Conservation (phyloP, 176 grass and related monocot genomes). For the Aechmea fasciata region DNA sequence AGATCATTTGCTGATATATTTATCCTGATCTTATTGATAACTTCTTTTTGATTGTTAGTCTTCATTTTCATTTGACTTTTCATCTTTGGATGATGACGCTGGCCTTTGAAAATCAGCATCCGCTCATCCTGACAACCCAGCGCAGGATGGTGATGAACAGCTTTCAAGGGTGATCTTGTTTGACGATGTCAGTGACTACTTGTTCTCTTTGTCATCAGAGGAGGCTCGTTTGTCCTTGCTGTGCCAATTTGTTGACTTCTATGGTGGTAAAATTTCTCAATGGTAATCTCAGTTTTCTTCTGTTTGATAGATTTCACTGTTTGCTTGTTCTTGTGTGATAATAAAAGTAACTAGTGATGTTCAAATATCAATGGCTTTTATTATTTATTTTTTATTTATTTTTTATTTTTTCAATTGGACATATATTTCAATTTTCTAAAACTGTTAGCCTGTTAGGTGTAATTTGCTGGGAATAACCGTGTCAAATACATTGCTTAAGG, state of each 20-base stretch:
- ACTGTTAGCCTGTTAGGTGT: too few species aligned
- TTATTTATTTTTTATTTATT: not conserved
- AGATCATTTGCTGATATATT: not conserved
- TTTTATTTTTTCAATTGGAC: not conserved
- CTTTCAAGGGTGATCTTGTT: slow-evolving; percentile 94
- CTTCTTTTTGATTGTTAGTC: not conserved
- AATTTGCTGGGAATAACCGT: too few species aligned
- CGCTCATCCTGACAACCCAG: slow-evolving; percentile 26
- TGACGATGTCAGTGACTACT: slow-evolving; percentile 74
- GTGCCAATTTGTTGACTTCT: slow-evolving; percentile 96
- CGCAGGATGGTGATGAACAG: slow-evolving; percentile 54
- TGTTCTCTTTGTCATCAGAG: slow-evolving; percentile 86
- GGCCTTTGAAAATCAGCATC: slow-evolving; percentile 25
- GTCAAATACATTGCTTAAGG: too few species aligned
- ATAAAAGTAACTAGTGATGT: not conserved
- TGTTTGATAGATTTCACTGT: not conserved
- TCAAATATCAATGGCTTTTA: not conserved
- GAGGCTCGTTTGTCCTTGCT: slow-evolving; percentile 76
- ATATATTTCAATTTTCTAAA: too few species aligned
- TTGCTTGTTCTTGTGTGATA: not conserved
- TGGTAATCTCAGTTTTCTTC: slow-evolving; percentile 39
- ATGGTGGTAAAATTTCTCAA: slow-evolving; percentile 74
- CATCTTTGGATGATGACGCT: not conserved
- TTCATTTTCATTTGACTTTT: not conserved
- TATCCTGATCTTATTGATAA: slow-evolving; percentile 14